Conservation (phyloP, 2,329 filamentous ascomycete genomes). For the Trichoderma sp. region DNA sequence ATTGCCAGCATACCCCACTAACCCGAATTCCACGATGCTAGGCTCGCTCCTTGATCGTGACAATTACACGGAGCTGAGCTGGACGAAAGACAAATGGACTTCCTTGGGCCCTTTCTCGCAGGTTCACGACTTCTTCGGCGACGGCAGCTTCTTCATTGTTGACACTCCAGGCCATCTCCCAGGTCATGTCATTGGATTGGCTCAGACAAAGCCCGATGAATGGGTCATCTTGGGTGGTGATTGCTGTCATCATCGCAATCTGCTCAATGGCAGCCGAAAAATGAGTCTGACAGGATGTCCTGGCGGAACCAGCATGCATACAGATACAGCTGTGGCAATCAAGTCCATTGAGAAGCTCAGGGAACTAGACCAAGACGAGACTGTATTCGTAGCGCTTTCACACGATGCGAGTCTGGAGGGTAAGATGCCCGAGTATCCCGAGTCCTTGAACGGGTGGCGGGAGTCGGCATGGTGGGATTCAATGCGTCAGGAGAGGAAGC, state of each 20-base stretch:
- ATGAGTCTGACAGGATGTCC: background rate
- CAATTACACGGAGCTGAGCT: background rate
- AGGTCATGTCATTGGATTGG: background rate
- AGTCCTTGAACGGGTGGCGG: background rate
- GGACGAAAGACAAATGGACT: background rate
- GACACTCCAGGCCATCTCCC: background rate
- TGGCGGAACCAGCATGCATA: background rate
- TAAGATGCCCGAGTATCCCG: background rate
- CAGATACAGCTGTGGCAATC: background rate
- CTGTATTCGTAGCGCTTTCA: background rate
- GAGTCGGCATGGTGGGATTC: background rate
- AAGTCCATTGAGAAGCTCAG: background rate
- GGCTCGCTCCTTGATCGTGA: background rate
- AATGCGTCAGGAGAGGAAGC: background rate
- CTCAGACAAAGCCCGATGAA: background rate
- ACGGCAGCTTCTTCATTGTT: background rate
- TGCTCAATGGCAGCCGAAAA: background rate
- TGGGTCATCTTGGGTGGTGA: background rate
- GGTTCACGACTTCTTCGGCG: background rate
- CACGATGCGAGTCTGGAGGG: background rate
- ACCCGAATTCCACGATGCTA: background rate
- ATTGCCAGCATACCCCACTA: background rate
- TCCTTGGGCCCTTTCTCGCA: background rate
- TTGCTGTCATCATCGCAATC: background rate
- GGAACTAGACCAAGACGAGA: background rate